Conservation (phyloP, 1,284 basidiomycete genomes). For the Sutorius eximius region DNA sequence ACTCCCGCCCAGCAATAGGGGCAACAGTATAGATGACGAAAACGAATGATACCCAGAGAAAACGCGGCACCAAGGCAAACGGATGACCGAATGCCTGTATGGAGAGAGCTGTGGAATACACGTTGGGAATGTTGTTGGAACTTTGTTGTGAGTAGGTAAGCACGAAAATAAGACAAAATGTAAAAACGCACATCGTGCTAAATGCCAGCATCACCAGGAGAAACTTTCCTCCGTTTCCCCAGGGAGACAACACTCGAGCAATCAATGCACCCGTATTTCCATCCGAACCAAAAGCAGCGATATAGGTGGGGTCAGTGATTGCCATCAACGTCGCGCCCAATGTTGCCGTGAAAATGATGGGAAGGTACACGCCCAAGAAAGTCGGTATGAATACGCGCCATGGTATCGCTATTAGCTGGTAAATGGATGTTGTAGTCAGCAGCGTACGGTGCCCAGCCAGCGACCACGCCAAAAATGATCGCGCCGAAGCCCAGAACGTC, state of each 20-base stretch:
- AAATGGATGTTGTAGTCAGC: conserved; percentile 59
- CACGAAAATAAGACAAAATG: neutral
- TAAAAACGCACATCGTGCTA: conserved; percentile 44
- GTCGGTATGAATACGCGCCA: conserved; percentile 54
- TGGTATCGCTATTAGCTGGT: conserved; percentile 44
- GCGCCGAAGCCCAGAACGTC: conserved; percentile 58
- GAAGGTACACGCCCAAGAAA: conserved; percentile 58
- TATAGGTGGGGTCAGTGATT: conserved; percentile 52
- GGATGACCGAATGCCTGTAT: conserved; percentile 55
- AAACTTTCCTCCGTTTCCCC: conserved; percentile 57
- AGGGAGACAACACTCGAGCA: conserved; percentile 44
- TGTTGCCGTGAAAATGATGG: conserved; percentile 53
- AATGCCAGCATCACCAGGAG: conserved; percentile 58
- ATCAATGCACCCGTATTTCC: conserved; percentile 50
- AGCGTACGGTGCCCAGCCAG: conserved; percentile 51
- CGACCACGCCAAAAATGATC: conserved; percentile 55
- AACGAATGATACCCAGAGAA: conserved; percentile 57
- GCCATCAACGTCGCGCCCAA: conserved; percentile 59
- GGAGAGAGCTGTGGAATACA: conserved; percentile 57
- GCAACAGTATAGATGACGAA: conserved; percentile 59
- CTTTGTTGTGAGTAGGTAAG: conserved; percentile 27
- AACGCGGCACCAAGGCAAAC: conserved; percentile 57
- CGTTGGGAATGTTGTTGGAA: conserved; percentile 61
- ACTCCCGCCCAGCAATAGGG: conserved; percentile 60
- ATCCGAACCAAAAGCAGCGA: conserved; percentile 45